Evolutionary conservation across 257 asterid genomes (phyloP), one percentile per base, ranked within the genome.

Genomic region (Cinchona pubescens): DNA sequence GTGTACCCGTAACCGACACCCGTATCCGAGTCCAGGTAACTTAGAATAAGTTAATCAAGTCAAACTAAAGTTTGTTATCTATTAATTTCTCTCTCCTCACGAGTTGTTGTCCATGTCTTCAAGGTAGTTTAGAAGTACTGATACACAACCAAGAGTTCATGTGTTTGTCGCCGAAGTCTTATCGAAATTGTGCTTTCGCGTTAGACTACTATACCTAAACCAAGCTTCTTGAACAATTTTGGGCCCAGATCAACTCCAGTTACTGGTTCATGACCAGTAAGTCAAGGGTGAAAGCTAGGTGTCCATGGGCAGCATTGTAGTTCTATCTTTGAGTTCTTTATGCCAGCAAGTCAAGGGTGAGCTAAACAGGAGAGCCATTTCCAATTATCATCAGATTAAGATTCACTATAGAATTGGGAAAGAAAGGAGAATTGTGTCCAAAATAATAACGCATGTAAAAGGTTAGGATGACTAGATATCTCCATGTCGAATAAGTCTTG

Each of bases 191-290:
- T 71, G 23, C 66, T 30, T 55, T n/a, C 18, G 38, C 18, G 38
- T 2, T 21, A 10, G n/a, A n/a, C n/a, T 55, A 40, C 23, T 40
- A 58, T 58, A 58, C 67, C 58, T 3, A 42, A 35, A 4, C 71
- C 61, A 19, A 43, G 60, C 30, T 46, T 21, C 23, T 4, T 62
- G 61, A 62, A 32, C 46, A n/a, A 42, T 13, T 43, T 14, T 29
- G 60, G 71, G 69, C 63, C 72, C 51, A 60, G 13, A 53, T 19
- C 3, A 73, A 59, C 34, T 42, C 69, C 40, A 19, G 60, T n/a
- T 71, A 7, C 7, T 49, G 19, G 12, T 49, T 48, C 2, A 19
- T 46, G 35, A 69, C 12, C 45, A 13, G 9, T 29, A 27, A 46
- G 18, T 45, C 14, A 4, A 0, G 29, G 73, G 1, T 58, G 16